Evolutionary conservation across 169 alveolate genomes (phyloP).

Genomic region (Plasmodium vivax): DNA sequence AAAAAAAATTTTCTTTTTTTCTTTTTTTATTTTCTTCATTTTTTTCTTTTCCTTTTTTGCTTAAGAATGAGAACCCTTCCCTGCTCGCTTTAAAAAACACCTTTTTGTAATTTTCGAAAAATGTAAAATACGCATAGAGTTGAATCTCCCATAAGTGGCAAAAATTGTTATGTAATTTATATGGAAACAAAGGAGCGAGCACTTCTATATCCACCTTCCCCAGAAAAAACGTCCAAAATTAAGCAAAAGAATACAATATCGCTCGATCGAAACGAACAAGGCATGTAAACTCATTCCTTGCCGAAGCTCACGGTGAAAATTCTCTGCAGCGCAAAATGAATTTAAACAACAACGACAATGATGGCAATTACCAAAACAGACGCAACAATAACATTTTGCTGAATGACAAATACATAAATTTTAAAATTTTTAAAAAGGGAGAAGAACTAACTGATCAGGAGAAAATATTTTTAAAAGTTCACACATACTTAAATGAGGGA

Average conservation of each 20-base stretch:
- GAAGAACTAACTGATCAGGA: conserved; percentile 62
- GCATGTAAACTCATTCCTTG: background rate
- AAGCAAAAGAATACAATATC: background rate
- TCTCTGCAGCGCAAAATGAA: conserved; percentile 19
- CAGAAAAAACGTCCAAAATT: background rate
- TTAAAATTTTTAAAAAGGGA: conserved; percentile 61
- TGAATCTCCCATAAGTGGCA: background rate
- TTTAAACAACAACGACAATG: conserved; percentile 32
- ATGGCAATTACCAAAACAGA: conserved; percentile 11
- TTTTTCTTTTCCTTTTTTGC: background rate
- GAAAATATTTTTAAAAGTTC: conserved; percentile 52
- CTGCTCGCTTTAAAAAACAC: background rate
- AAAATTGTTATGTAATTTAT: background rate
- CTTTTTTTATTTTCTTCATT: background rate
- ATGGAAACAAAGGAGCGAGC: background rate
- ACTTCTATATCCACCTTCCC: background rate
- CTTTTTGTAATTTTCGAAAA: background rate
- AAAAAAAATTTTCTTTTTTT: too few relatives aligned
- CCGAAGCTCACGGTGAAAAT: background rate
- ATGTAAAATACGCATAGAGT: background rate
- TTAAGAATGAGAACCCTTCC: background rate
- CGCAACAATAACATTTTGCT: conserved; percentile 13
- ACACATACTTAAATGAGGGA: conserved; percentile 63
- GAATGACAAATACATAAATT: conserved; percentile 55
- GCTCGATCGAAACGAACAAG: background rate